Base-by-base conservation (phyloP, 495 filamentous ascomycete species). In the Trichoderma orchidacearum region DNA sequence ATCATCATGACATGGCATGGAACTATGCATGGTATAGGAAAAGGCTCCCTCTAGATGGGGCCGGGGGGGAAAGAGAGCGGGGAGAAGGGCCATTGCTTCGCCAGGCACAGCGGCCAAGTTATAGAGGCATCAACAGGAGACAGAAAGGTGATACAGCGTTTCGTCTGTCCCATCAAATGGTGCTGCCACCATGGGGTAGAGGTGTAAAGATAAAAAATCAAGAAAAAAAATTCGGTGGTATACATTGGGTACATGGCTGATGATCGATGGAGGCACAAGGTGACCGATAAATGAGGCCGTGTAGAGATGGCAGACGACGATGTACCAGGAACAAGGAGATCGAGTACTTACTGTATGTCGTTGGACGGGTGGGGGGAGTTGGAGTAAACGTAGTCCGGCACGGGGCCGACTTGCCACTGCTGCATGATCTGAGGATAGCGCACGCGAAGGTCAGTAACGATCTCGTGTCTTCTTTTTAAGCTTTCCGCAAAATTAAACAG, bases 281-380 rank as follows among this genome's bases (percentile, higher is more conserved):
- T 54, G 58, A 25, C 35, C 36, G 27, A 55, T 56, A 48, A 56
- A 59, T 34, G 60, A 36, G 21, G 55, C 31, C 32, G 7, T 30
- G 30, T 48, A 35, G 29, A 28, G 50, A 30, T 34, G 55, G 35
- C 9, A 17, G 27, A 29, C n/a, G 54, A 28, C 34, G 25, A 61
- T 67, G 67, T 66, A 73, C 66, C 65, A 62, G 67, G 67, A 70
- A 74, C 70, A 71, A 72, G 61, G 56, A 64, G 60, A 65, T 48
- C 55, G 71, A 64, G 72, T 76, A 77, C 75, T 75, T 63, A 77
- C 75, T 77, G 75, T 60, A 76, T 66, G 58, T 75, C 73, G 62
- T 70, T 72, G 53, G 72, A 60, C 61, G 74, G 71, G 66, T 66
- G 70, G 62, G 71, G 70, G 72, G 73, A 72, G 71, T 66, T 71